Percentiles rank a stretch among this genome's conserved stretches.
Conservation (phyloP, 805 yeast genomes). For the Myxozyma melibiosi region DNA sequence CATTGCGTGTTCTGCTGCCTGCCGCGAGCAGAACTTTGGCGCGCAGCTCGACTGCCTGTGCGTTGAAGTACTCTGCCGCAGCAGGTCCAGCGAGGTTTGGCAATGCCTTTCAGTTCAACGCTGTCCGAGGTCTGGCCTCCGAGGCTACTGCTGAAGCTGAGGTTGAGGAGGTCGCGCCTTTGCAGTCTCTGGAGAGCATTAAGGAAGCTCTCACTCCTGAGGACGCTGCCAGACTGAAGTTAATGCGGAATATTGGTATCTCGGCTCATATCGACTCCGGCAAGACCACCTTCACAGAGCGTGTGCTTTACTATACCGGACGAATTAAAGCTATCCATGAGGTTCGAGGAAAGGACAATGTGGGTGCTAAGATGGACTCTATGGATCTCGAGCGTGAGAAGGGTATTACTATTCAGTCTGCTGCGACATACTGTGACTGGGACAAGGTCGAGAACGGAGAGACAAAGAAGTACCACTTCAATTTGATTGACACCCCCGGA, state of each 20-base stretch:
- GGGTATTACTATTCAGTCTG: slow-evolving; percentile 98
- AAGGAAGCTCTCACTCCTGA: slow-evolving; percentile 40
- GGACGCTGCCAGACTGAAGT: slow-evolving; percentile 50
- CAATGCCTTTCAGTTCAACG: not conserved
- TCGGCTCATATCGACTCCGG: slow-evolving; percentile 99
- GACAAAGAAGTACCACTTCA: slow-evolving; percentile 72
- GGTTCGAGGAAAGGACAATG: slow-evolving; percentile 88
- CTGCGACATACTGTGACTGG: slow-evolving; percentile 99
- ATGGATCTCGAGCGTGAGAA: slow-evolving; percentile 99
- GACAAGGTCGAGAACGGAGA: slow-evolving; percentile 44
- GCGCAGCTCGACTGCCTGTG: slow-evolving; percentile 3
- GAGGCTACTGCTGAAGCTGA: slow-evolving; percentile 14
- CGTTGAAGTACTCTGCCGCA: not conserved
- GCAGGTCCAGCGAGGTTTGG: not conserved
- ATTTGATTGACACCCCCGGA: slow-evolving; percentile 97
- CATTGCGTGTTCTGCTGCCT: slow-evolving; percentile 10
- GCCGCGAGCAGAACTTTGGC: slow-evolving; percentile 1
- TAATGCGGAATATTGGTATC: slow-evolving; percentile 91
- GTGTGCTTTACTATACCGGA: slow-evolving; percentile 94
- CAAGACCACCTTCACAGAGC: slow-evolving; percentile 96
- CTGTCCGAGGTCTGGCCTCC: not conserved
- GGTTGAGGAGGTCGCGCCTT: not conserved
- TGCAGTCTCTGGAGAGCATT: slow-evolving; percentile 31
- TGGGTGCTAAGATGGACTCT: slow-evolving; percentile 99
- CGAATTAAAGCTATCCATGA: slow-evolving; percentile 96